Conservation (phyloP, 768 basidiomycete genomes). For the Mycena alexandri region DNA sequence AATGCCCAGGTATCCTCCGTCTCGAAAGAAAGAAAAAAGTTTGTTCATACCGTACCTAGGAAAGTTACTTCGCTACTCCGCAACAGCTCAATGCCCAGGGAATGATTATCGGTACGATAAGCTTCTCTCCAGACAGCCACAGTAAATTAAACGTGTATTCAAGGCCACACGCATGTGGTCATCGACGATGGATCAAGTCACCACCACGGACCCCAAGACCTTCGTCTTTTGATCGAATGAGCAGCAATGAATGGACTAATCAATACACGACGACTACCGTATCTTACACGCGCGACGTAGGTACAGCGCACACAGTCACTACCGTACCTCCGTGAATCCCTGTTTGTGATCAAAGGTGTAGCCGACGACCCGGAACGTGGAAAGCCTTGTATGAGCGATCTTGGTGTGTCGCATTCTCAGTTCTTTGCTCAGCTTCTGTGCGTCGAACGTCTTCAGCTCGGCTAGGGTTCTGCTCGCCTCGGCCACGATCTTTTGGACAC, state of each 20-base stretch:
- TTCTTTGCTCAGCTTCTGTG: constrained; percentile 13
- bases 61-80: constrained; percentile 6
- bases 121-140: too few relatives aligned
- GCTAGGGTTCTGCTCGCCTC: constrained; percentile 15
- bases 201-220: too few relatives aligned
- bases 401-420: constrained; percentile 4
- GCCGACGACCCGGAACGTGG: constrained; percentile 14
- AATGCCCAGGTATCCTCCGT: constrained; percentile 58
- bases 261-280: too few relatives aligned
- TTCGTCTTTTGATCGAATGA: too few relatives aligned
- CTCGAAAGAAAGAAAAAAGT: background rate
- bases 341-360: constrained; percentile 14
- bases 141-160: too few relatives aligned
- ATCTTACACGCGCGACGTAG: too few relatives aligned
- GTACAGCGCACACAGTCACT: background rate
- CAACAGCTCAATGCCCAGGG: constrained; percentile 11
- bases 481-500: constrained; percentile 13
- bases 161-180: too few relatives aligned
- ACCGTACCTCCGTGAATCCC: constrained; percentile 7
- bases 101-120: background rate
- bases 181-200: too few relatives aligned
- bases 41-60: background rate
- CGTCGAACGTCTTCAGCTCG: constrained; percentile 12
- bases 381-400: constrained; percentile 15
- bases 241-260: too few relatives aligned